phyloP scores from a whole-genome alignment of 352 stramenopile genomes.

The Pythium phragmitis region DNA sequence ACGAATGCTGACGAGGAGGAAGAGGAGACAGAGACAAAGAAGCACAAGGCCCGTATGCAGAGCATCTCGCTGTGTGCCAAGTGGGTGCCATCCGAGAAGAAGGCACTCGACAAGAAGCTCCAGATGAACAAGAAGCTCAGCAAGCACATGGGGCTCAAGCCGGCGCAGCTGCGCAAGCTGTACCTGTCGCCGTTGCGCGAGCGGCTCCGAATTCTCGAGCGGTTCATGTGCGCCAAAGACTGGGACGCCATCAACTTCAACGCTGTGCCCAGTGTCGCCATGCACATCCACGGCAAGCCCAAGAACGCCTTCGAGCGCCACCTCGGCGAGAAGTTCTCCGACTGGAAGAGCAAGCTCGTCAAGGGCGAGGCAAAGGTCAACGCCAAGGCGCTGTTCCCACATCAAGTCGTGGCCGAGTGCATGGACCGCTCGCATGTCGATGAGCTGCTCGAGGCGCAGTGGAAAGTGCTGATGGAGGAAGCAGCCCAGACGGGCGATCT shows the following conservation, averaged over 20 bases:
- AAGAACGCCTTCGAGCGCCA: constrained; percentile 41
- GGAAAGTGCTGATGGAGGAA: constrained; percentile 41
- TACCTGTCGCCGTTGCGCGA: constrained; percentile 46
- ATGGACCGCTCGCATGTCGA: constrained; percentile 28
- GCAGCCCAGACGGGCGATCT: constrained; percentile 26
- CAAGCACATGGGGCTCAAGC: constrained; percentile 41
- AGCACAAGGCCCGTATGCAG: neutral
- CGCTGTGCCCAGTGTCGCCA: constrained; percentile 42
- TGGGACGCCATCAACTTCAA: constrained; percentile 46
- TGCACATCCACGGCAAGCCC: constrained; percentile 48
- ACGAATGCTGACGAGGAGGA: neutral
- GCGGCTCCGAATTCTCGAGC: constrained; percentile 43
- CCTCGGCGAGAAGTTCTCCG: constrained; percentile 33
- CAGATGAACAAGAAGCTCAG: constrained; percentile 53
- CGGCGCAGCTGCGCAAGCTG: constrained; percentile 40
- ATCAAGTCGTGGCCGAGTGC: constrained; percentile 49
- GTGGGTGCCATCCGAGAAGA: constrained; percentile 61
- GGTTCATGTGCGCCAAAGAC: constrained; percentile 46
- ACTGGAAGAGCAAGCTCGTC: constrained; percentile 33
- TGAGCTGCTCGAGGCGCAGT: constrained; percentile 52
- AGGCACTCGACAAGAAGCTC: constrained; percentile 48
- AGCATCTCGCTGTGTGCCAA: constrained; percentile 49
- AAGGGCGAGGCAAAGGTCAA: constrained; percentile 48
- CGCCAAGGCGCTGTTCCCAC: constrained; percentile 42
- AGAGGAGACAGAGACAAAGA: neutral